Base-by-base conservation (phyloP, 2,329 filamentous ascomycete genomes). In the Cladosporium oxysporum region DNA sequence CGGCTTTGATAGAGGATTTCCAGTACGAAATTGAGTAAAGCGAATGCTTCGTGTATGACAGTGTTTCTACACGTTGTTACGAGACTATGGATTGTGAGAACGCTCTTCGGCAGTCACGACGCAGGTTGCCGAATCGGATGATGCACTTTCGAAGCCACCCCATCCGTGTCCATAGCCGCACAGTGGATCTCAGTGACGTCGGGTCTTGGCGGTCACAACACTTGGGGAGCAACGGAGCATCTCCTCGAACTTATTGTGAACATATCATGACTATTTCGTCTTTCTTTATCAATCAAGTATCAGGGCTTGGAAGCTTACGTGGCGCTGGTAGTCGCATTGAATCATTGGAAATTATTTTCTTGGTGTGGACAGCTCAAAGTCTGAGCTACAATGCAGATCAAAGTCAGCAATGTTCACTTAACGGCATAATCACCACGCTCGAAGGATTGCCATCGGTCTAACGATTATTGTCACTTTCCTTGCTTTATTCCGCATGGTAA, bases 151-250 rank as follows among this genome's bases (percentile, higher is more conserved):
- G 26, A 29, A 52, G 18, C 49, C 49, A 52, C 26, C 41, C 41
- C 28, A 55, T 29, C 52, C 52, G 52, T 33, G 52, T 55, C 52
- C 52, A 55, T n/a, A 55, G 29, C 52, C 52, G 52, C 52, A 55
- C 5, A 21, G 52, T 55, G 52, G 52, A 59, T 21, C 33, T 28
- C 14, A 26, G 57, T 59, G 57, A 59, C 57, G 57, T 59, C 37
- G 37, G n/a, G 57, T 59, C 57, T 59, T 59, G 57, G 57, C 57
- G 23, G 53, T n/a, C 21, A 3, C n/a, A 21, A 47, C n/a, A 21
- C 12, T 47, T 21, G n/a, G n/a, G 41, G n/a, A 29, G 23, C 7
- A 52, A 29, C 49, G 41, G n/a, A 29, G 23, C 7, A 52, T 52
- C 49, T 55, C n/a, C 52, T 33, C 10, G 29, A 10, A 52, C 23